Percentiles rank a stretch among this genome's conserved stretches.
phyloP scores from a whole-genome alignment of 1,284 basidiomycete species.

The Sanghuangporus weigelae region DNA sequence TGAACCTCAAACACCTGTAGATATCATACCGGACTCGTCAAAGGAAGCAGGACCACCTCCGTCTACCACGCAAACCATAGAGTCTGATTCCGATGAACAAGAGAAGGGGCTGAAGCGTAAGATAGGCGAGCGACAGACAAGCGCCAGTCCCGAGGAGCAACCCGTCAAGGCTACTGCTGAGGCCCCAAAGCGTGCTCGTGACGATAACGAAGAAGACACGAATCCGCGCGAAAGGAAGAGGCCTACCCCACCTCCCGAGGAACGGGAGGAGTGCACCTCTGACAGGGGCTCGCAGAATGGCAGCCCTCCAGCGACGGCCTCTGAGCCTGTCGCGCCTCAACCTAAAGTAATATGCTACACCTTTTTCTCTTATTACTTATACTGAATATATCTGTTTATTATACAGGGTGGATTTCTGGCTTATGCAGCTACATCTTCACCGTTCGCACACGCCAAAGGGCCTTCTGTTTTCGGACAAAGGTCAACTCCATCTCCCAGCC shows the following conservation, averaged over 20 bases:
- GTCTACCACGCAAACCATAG: background rate
- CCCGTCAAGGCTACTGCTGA: conserved; percentile 21
- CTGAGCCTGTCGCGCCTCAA: conserved; percentile 30
- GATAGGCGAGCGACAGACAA: conserved; percentile 40
- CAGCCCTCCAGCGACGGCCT: conserved; percentile 28
- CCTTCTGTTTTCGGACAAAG: conserved; percentile 16
- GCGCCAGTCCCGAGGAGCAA: conserved; percentile 18
- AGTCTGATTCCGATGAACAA: conserved; percentile 38
- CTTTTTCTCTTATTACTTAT: background rate
- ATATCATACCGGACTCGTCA: background rate
- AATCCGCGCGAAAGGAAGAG: conserved; percentile 24
- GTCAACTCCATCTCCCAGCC: conserved; percentile 17
- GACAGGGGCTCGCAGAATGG: conserved; percentile 22
- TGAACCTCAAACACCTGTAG: background rate
- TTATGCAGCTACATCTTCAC: conserved; percentile 16
- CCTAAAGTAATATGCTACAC: conserved; percentile 13
- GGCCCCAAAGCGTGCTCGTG: conserved; percentile 29
- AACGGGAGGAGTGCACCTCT: conserved; percentile 8
- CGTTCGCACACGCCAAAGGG: conserved; percentile 17
- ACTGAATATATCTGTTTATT: background rate
- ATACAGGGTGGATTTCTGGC: conserved; percentile 17
- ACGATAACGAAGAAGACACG: conserved; percentile 29
- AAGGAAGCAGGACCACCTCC: background rate
- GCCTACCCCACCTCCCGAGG: conserved; percentile 19
- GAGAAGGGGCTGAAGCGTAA: conserved; percentile 64